phyloP scores from a whole-genome alignment of 305 asterid genomes.

The Euphrasia arctica region DNA sequence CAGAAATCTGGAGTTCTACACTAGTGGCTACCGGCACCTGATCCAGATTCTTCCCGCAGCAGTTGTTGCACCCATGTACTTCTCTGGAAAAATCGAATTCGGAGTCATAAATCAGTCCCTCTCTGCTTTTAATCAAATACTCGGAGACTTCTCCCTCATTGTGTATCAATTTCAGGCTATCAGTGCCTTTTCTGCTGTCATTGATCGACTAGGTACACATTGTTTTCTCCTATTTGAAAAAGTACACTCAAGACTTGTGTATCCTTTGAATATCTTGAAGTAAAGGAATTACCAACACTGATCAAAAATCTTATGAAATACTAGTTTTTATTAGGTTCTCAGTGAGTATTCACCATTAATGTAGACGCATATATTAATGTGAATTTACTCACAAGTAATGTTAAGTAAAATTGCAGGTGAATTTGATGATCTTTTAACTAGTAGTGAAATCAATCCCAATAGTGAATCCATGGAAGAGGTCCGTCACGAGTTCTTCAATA shows the following conservation, averaged over 20 bases:
- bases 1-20: slow-evolving; percentile 84
- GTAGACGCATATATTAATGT: slow-evolving; percentile 3
- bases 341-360: neutral
- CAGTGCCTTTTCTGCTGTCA: slow-evolving; percentile 87
- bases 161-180: slow-evolving; percentile 80
- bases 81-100: slow-evolving; percentile 59
- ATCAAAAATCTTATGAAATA: neutral
- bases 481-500: slow-evolving; percentile 34
- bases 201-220: slow-evolving; percentile 64
- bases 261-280: slow-evolving; percentile 20
- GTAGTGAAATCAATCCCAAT: slow-evolving; percentile 30
- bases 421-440: slow-evolving; percentile 68
- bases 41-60: slow-evolving; percentile 90
- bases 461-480: slow-evolving; percentile 43
- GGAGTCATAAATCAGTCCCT: too few relatives aligned
- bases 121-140: slow-evolving; percentile 47
- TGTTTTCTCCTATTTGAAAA: neutral
- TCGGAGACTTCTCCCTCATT: slow-evolving; percentile 76
- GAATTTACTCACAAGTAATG: slow-evolving; percentile 17
- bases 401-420: slow-evolving; percentile 51
- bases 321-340: too few relatives aligned
- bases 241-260: neutral
- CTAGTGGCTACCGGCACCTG: slow-evolving; percentile 74
- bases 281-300: slow-evolving; percentile 3
- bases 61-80: slow-evolving; percentile 88